These are phyloP conservation scores for Crithidia sp. DNA, from an alignment of 208 protist genomes.

Conservation along the genomic window DNA sequence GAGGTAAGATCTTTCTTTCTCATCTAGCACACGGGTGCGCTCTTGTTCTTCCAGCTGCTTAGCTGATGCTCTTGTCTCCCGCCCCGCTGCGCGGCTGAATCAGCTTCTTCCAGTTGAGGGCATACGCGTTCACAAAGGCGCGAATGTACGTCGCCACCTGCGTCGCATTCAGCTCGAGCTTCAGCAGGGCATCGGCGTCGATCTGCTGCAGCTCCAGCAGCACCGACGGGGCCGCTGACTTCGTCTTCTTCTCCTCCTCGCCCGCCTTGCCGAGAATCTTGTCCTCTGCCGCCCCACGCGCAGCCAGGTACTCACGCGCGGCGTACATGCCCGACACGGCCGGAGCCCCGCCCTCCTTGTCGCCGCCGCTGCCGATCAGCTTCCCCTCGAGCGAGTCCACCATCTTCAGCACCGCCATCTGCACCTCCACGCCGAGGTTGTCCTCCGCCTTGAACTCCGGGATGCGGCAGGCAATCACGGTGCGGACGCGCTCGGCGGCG, in stretches of 20 bases:
- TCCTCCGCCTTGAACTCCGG: constrained; percentile 88
- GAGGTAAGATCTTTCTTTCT: background rate
- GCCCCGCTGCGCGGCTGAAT: constrained; percentile 70
- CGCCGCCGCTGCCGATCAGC: constrained; percentile 34
- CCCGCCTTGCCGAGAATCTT: constrained; percentile 61
- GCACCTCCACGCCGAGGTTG: constrained; percentile 86
- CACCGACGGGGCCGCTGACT: constrained; percentile 57
- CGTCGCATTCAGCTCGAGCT: constrained; percentile 59
- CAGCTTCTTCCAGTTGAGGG: constrained; percentile 88
- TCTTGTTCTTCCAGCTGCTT: constrained; percentile 6
- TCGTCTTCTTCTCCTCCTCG: constrained; percentile 33
- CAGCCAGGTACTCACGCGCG: constrained; percentile 56
- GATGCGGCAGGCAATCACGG: constrained; percentile 74
- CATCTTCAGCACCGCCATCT: constrained; percentile 67
- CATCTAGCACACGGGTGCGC: background rate
- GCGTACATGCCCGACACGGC: constrained; percentile 46
- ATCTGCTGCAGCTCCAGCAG: constrained; percentile 69
- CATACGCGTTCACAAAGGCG: constrained; percentile 77
- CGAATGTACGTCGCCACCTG: constrained; percentile 63
- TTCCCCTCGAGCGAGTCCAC: constrained; percentile 64
- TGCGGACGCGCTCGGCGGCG: constrained; percentile 60
- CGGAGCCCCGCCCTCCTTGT: constrained; percentile 46
- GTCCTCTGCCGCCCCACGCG: constrained; percentile 67
- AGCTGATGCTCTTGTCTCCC: constrained; percentile 69
- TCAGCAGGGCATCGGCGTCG: constrained; percentile 65